Evolutionary conservation across 2,329 filamentous ascomycete species (phyloP).

Genomic region (Grosmannia huntii): DNA sequence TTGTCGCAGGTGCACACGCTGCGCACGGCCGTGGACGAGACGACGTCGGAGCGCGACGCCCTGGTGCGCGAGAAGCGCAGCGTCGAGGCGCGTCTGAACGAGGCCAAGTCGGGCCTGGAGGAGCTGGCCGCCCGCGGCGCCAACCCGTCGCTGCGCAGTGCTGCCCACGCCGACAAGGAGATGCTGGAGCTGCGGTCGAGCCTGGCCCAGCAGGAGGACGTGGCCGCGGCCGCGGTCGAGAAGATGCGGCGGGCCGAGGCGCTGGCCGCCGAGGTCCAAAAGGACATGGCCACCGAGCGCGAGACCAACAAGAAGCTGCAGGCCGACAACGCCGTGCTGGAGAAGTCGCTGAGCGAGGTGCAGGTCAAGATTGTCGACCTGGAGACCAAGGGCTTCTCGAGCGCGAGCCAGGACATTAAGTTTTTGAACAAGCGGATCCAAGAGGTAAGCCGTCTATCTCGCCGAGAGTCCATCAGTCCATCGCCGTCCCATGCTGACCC

Average conservation of each 20-base stretch:
- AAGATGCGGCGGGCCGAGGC: constrained; percentile 96
- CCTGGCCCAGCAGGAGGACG: constrained; percentile 85
- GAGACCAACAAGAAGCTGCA: constrained; percentile 71
- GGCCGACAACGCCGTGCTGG: constrained; percentile 78
- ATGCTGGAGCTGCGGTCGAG: constrained; percentile 77
- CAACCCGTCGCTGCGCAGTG: constrained; percentile 78
- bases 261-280: constrained; percentile 76
- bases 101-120: constrained; percentile 79
- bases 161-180: constrained; percentile 67
- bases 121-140: constrained; percentile 75
- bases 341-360: constrained; percentile 82
- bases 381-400: constrained; percentile 94
- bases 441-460: constrained; percentile 46
- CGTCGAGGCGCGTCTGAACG: constrained; percentile 70
- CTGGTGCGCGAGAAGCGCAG: constrained; percentile 81
- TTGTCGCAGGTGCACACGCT: constrained; percentile 80
- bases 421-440: constrained; percentile 91
- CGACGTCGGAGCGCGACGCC: constrained; percentile 71
- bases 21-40: constrained; percentile 73
- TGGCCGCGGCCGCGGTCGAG: constrained; percentile 79
- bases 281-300: constrained; percentile 76
- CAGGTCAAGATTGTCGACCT: constrained; percentile 84
- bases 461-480: no score
- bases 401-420: constrained; percentile 84
- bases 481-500: constrained; percentile 1